Base-by-base conservation (phyloP, 768 basidiomycete genomes). In the Podaxis sp. region DNA sequence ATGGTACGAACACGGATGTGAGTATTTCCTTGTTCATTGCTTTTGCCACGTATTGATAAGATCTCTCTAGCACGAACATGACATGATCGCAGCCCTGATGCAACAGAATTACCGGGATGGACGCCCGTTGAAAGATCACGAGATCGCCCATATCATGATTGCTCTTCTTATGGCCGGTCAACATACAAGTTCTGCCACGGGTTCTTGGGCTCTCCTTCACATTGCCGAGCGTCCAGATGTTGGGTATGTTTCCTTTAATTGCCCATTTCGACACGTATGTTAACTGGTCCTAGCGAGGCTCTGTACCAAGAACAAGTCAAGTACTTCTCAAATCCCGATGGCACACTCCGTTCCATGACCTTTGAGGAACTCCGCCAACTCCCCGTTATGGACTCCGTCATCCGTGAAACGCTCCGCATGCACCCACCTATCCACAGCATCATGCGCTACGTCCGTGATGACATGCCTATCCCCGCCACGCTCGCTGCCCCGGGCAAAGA, bases 121-220 rank as follows among this genome's bases (percentile, higher is more conserved):
- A 61, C 80, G 83, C 51, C 71, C 81, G 2, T 82, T 99, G 44
- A 83, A 81, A 64, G 95, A 99, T 71, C 88, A 91, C 67, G 94
- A 99, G 74, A 90, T 99, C 64, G 95, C 97, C 0, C 97, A 99
- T 72, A 96, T 99, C 72, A 88, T 99, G 90, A 99, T 98, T 70
- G 97, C 97, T 15, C 85, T 99, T 52, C 87, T 99, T 66, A 99
- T 99, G 97, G 97, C 97, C 49, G 97, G 97, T 42, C 97, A 99
- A 77, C 97, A 99, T 76, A 99, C 97, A 0, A 93, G 92, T 68
- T 97, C 97, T 13, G 89, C 97, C 2, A 90, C 93, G 22, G 88
- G 88, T 36, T 89, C 95, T 9, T 99, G 97, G 97, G 73, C 88
- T 15, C 80, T 99, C 42, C 84, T 98, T 48, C 94, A 97, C 70